Conservation (phyloP, 2,329 filamentous ascomycete genomes). For the Verticillium albo-atrum region DNA sequence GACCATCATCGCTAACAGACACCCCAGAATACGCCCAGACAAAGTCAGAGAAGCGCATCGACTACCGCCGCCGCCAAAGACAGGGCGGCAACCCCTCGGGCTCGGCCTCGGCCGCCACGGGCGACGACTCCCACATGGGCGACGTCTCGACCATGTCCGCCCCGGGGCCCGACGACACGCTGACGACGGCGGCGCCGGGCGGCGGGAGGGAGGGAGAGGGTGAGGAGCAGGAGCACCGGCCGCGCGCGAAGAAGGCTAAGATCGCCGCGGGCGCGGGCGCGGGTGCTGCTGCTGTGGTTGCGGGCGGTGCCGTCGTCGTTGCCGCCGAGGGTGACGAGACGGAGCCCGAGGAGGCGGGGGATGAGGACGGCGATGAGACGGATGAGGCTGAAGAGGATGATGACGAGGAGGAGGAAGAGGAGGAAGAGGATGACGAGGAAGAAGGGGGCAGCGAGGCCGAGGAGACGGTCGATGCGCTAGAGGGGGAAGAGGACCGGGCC, state of each 20-base stretch:
- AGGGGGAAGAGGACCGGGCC: slow-evolving; percentile 42
- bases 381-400: slow-evolving; percentile 37
- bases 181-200: slow-evolving; percentile 19
- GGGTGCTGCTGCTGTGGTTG: slow-evolving; percentile 26
- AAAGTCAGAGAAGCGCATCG: slow-evolving; percentile 70
- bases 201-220: slow-evolving; percentile 23
- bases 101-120: slow-evolving; percentile 11
- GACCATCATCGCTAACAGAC: background rate
- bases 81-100: slow-evolving; percentile 21
- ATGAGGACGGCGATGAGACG: slow-evolving; percentile 41
- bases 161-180: slow-evolving; percentile 24
- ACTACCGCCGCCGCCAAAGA: slow-evolving; percentile 67
- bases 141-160: slow-evolving; percentile 19
- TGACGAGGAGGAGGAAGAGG: slow-evolving; percentile 37
- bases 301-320: slow-evolving; percentile 21
- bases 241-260: slow-evolving; percentile 40
- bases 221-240: slow-evolving; percentile 2
- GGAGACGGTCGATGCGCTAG: slow-evolving; percentile 48
- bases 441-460: slow-evolving; percentile 49
- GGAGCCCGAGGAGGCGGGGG: slow-evolving; percentile 40
- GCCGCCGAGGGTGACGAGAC: slow-evolving; percentile 35
- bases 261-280: slow-evolving; percentile 33
- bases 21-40: slow-evolving; percentile 64
- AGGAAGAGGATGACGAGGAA: slow-evolving; percentile 40
- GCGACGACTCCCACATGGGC: slow-evolving; percentile 33